Conservation (phyloP, 1,139 yeast genomes). For the Meyerozyma athensensis region DNA sequence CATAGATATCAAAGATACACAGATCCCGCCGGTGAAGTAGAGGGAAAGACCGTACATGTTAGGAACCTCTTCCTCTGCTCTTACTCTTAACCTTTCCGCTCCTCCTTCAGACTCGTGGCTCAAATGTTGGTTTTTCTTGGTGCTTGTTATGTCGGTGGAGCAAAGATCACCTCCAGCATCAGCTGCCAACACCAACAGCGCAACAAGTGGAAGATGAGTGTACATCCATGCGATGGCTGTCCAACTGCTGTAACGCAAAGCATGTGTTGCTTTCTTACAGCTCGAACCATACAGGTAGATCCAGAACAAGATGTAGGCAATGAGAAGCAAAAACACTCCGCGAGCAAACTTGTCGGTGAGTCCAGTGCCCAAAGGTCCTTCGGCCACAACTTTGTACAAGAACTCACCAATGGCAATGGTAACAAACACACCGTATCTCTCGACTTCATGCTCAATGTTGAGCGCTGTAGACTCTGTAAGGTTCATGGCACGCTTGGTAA, state of each 20-base stretch:
- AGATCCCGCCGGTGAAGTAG: slow-evolving; percentile 47
- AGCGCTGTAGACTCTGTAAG: slow-evolving; percentile 53
- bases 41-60: slow-evolving; percentile 37
- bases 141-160: slow-evolving; percentile 13
- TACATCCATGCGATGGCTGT: slow-evolving; percentile 48
- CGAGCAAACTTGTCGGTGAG: slow-evolving; percentile 42
- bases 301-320: slow-evolving; percentile 51
- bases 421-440: slow-evolving; percentile 53
- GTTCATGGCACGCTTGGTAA: slow-evolving; percentile 35
- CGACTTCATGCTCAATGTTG: slow-evolving; percentile 66
- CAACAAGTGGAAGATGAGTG: slow-evolving; percentile 50
- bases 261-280: slow-evolving; percentile 45
- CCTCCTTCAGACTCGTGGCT: slow-evolving; percentile 7
- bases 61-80: slow-evolving; percentile 18
- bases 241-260: slow-evolving; percentile 45
- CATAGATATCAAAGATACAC: slow-evolving; percentile 33
- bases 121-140: slow-evolving; percentile 6
- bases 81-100: slow-evolving; percentile 9
- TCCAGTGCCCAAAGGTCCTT: slow-evolving; percentile 44
- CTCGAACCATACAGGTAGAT: slow-evolving; percentile 55
- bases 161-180: slow-evolving; percentile 58
- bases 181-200: slow-evolving; percentile 50
- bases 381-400: slow-evolving; percentile 52
- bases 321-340: slow-evolving; percentile 46
- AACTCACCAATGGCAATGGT: slow-evolving; percentile 67